Conservation (phyloP, 306 rosid species). For the Lagenaria siceraria region DNA sequence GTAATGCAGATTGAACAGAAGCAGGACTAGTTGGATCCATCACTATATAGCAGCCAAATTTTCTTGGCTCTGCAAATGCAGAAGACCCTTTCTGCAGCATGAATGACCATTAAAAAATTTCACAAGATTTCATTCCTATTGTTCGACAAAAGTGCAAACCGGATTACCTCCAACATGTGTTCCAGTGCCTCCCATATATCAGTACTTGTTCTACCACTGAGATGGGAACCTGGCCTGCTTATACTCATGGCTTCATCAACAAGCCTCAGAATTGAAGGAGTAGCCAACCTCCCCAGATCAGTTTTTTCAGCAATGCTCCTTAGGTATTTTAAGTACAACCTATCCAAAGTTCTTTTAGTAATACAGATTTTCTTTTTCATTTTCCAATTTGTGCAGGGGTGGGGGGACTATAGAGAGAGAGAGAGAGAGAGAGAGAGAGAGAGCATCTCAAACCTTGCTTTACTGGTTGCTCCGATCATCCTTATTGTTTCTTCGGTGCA, state of each 20-base stretch:
- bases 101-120: slow-evolving; percentile 16
- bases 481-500: slow-evolving; percentile 76
- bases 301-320: slow-evolving; percentile 75
- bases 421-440: slow-evolving; percentile 4
- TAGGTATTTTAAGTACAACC: slow-evolving; percentile 72
- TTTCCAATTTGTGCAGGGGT: neutral
- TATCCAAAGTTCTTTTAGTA: slow-evolving; percentile 13
- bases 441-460: slow-evolving; percentile 56
- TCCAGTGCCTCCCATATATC: slow-evolving; percentile 77
- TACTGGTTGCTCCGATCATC: slow-evolving; percentile 58
- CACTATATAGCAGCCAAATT: slow-evolving; percentile 65
- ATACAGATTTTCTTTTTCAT: neutral
- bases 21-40: slow-evolving; percentile 59
- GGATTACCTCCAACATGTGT: slow-evolving; percentile 59
- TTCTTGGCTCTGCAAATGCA: slow-evolving; percentile 56
- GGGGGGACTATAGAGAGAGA: neutral
- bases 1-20: slow-evolving; percentile 55
- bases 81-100: slow-evolving; percentile 62
- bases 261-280: slow-evolving; percentile 79
- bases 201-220: slow-evolving; percentile 50
- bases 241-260: slow-evolving; percentile 71
- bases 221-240: slow-evolving; percentile 29
- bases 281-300: slow-evolving; percentile 85
- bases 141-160: slow-evolving; percentile 1
- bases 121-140: slow-evolving; percentile 3